phyloP scores from a whole-genome alignment of 2,329 filamentous ascomycete species.

The Phaeosphaeriaceae sp. region DNA sequence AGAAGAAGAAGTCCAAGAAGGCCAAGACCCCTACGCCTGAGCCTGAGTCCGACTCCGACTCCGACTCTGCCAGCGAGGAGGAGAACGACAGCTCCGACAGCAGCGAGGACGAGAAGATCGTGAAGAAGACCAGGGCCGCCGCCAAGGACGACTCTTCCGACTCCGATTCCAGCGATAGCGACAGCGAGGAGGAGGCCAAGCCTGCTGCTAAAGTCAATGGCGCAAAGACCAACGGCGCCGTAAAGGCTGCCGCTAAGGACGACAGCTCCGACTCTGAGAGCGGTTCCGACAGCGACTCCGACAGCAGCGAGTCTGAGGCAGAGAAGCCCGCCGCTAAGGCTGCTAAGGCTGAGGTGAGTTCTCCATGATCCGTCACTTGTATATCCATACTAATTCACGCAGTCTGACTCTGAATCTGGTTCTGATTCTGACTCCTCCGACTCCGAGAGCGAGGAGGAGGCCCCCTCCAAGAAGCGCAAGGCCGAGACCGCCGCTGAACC shows the following conservation, averaged over 20 bases:
- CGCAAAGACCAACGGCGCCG: slow-evolving; percentile 42
- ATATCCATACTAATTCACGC: slow-evolving; percentile 17
- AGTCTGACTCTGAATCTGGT: slow-evolving; percentile 50
- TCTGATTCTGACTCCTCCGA: slow-evolving; percentile 42
- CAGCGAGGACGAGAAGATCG: slow-evolving; percentile 43
- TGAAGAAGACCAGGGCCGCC: slow-evolving; percentile 44
- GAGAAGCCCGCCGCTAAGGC: slow-evolving; percentile 36
- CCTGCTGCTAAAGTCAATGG: slow-evolving; percentile 37
- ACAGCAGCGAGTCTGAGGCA: slow-evolving; percentile 40
- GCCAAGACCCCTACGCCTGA: slow-evolving; percentile 57
- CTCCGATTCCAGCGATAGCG: slow-evolving; percentile 27
- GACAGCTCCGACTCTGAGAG: slow-evolving; percentile 48
- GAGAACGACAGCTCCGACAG: slow-evolving; percentile 40
- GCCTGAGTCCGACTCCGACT: slow-evolving; percentile 51
- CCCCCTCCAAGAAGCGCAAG: slow-evolving; percentile 71
- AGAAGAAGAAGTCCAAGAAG: slow-evolving; percentile 61
- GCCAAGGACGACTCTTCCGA: slow-evolving; percentile 47
- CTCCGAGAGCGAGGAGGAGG: slow-evolving; percentile 43
- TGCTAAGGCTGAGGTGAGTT: slow-evolving; percentile 39
- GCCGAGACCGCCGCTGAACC: slow-evolving; percentile 61
- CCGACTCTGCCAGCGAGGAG: slow-evolving; percentile 43
- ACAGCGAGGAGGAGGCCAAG: slow-evolving; percentile 39
- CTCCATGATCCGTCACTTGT: background rate
- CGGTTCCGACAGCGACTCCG: slow-evolving; percentile 40
- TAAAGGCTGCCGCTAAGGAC: slow-evolving; percentile 43